Evolutionary conservation across 2,329 filamentous ascomycete species (phyloP), one percentile per base, ranked within the genome.

Genomic region (Biscogniauxia marginata): DNA sequence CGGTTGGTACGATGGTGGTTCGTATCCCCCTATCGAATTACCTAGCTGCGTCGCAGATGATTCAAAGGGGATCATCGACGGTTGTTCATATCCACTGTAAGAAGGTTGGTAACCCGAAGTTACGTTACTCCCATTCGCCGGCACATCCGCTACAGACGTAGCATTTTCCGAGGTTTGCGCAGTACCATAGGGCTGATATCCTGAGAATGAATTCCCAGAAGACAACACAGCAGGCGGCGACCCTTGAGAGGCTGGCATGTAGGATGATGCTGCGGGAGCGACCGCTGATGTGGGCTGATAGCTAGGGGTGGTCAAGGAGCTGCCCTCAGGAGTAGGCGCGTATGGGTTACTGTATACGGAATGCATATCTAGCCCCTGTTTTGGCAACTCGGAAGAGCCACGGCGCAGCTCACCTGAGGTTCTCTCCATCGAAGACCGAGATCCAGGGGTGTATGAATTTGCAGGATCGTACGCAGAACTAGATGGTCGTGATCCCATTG

Each of bases 1-100:
- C 8, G 85, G 80, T 65, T 87, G 81, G 65, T 82, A 88, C 0
- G 82, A 82, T 5, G 84, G 83, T 4, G 86, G 79, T 58, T 87
- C 84, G 63, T 87, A 89, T 16, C 74, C 74, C 59, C 69, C 73
- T 63, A 56, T 66, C 46, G 62, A 69, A 20, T 47, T 74, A 73
- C 60, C 65, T 54, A 54, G 64, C 58, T 60, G 63, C 48, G 52
- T 60, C 61, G 43, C 63, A 64, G 61, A 70, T 66, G 50, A 63
- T 55, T 71, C 71, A 16, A 69, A 70, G 3, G 67, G 65, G 50
- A 63, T 68, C 55, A 74, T 68, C 1, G 77, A 70, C 1, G 77
- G 77, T 13, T 83, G 76, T 58, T 81, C 78, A 57, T 82, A 85
- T 4, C 79, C 79, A 2, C 80, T 80, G 53, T 81, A 82, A 3